phyloP scores from a whole-genome alignment of 2,329 filamentous ascomycete genomes.

The Nothophaeocryptopus gaeumannii region DNA sequence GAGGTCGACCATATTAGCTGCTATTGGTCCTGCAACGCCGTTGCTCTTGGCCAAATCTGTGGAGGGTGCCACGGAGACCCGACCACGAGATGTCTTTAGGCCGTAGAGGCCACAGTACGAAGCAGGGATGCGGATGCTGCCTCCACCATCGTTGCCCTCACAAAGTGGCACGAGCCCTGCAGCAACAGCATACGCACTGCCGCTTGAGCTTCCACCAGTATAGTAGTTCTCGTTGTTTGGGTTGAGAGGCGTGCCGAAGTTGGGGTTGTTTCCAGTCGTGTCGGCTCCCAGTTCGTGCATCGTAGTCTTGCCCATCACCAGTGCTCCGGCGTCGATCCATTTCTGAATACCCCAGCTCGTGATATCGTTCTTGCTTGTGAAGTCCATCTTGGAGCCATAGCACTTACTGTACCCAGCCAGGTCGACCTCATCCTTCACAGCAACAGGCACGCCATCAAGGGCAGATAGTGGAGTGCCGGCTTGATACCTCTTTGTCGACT shows the following conservation, averaged over 20 bases:
- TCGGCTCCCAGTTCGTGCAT: slow-evolving; percentile 80
- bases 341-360: slow-evolving; percentile 70
- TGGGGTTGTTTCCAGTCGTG: slow-evolving; percentile 73
- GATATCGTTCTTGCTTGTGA: slow-evolving; percentile 48
- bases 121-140: slow-evolving; percentile 70
- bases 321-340: slow-evolving; percentile 70
- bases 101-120: slow-evolving; percentile 78
- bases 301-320: slow-evolving; percentile 71
- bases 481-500: slow-evolving; percentile 70
- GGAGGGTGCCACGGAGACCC: slow-evolving; percentile 60
- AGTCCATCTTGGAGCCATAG: slow-evolving; percentile 61
- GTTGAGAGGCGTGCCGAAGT: slow-evolving; percentile 72
- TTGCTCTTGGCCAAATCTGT: slow-evolving; percentile 59
- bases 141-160: slow-evolving; percentile 71
- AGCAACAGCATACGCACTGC: slow-evolving; percentile 67
- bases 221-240: slow-evolving; percentile 76
- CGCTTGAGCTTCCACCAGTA: slow-evolving; percentile 76
- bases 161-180: slow-evolving; percentile 72
- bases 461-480: slow-evolving; percentile 63
- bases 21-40: slow-evolving; percentile 71
- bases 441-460: slow-evolving; percentile 78
- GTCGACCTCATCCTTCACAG: slow-evolving; percentile 77
- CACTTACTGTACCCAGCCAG: slow-evolving; percentile 68
- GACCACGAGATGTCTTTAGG: slow-evolving; percentile 73
- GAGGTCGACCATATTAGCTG: slow-evolving; percentile 72